Base-by-base conservation (phyloP, 768 basidiomycete genomes). In the Hericium coralloides region DNA sequence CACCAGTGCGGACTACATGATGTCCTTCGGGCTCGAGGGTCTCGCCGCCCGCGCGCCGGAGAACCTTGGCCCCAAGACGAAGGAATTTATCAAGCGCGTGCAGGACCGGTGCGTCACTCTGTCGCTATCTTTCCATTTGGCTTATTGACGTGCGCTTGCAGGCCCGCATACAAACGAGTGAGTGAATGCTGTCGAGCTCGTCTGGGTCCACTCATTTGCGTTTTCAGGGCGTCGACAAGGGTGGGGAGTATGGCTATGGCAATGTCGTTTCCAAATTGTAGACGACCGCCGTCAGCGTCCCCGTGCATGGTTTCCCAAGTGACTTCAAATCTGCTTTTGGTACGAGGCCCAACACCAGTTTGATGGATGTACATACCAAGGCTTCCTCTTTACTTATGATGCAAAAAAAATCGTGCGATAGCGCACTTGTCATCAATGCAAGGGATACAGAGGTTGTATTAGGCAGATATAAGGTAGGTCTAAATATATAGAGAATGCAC, bases 1-100 rank as follows among this genome's bases (percentile, higher is more conserved):
- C 17, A 76, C 77, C 23, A 56, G 70, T 20, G 74, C 77, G 17
- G 77, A 79, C 60, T 77, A 69, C 65, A 69, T 72, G 69, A 74
- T 77, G 73, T 60, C 66, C 37, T 77, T 76, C 58, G 59, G 70
- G 4, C 56, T 75, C 41, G 75, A 77, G 57, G 57, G 63, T 9
- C 60, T 69, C 55, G 56, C 53, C 3, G 18, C 59, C 9, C 43
- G 61, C 15, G 59, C 56, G 17, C 55, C 60, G 4, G 57, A 59
- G 3, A 36, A 54, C 37, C 53, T 70, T 2, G 74, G 73, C 2
- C 68, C 69, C 3, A 69, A 70, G 56, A 69, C 64, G 4, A 65
- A 64, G 52, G 69, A 58, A 6, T 77, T 70, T 62, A 57, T 77
- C 9, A 59, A 68, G 31, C 66, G 66, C 38, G 64, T 74, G 2